Percentiles rank a stretch among this genome's conserved stretches.
Evolutionary conservation across 768 basidiomycete genomes (phyloP).

Genomic region (Pleurotus eryngii): DNA sequence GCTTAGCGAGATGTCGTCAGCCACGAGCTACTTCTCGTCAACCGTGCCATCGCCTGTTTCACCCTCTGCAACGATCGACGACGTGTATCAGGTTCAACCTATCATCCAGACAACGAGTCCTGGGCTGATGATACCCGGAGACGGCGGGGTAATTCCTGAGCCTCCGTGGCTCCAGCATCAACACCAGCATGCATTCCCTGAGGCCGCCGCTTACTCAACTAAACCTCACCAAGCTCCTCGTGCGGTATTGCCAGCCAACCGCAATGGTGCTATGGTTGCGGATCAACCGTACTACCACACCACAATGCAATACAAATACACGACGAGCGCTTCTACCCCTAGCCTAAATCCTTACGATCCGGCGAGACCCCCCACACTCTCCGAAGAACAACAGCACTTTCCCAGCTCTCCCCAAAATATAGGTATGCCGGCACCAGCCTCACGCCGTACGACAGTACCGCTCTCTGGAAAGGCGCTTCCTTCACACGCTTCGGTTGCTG

Average conservation of each 20-base stretch:
- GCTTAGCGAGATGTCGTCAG: slow-evolving; percentile 4
- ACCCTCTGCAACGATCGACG: slow-evolving; percentile 11
- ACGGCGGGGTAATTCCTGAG: slow-evolving; percentile 1
- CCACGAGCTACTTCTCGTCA: slow-evolving; percentile 10
- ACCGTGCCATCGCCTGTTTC: slow-evolving; percentile 19
- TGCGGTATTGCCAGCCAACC: neutral
- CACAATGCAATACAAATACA: neutral
- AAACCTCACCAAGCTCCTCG: slow-evolving; percentile 2
- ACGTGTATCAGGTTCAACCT: neutral
- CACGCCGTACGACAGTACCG: neutral
- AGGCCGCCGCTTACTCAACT: neutral
- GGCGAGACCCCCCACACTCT: neutral
- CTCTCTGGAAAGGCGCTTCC: neutral
- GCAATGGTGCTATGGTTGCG: neutral
- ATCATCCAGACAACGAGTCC: neutral
- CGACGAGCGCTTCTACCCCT: neutral
- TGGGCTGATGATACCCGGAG: neutral
- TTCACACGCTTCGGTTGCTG: neutral
- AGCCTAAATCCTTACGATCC: neutral
- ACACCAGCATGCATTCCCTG: neutral
- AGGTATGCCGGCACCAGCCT: neutral
- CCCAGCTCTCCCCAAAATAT: neutral
- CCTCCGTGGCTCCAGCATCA: slow-evolving; percentile 7
- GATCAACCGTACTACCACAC: slow-evolving; percentile 1
- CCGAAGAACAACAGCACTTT: neutral